Conservation (phyloP, 2,329 filamentous ascomycete species). For the Septoria petroselini region DNA sequence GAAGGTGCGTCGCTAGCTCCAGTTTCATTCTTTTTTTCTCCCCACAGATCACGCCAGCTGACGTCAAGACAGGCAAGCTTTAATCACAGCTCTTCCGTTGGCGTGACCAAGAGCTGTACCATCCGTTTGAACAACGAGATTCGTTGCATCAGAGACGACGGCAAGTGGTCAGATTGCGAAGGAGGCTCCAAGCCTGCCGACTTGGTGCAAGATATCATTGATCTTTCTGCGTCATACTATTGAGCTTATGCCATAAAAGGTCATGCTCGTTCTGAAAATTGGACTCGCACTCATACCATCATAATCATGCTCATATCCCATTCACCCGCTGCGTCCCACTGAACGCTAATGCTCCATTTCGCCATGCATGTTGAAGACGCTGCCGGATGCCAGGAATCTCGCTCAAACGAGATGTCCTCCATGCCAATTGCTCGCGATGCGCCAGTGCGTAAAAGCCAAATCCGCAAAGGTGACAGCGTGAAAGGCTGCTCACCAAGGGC, state of each 20-base stretch:
- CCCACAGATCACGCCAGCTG: background rate
- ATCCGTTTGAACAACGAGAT: slow-evolving; percentile 68
- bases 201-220: slow-evolving; percentile 66
- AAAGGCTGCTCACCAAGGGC: slow-evolving; percentile 29
- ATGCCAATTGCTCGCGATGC: background rate
- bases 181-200: slow-evolving; percentile 65
- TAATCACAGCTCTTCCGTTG: slow-evolving; percentile 53
- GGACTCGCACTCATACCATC: slow-evolving; percentile 4
- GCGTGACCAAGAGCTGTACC: slow-evolving; percentile 50
- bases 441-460: slow-evolving; percentile 4
- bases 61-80: slow-evolving; percentile 56
- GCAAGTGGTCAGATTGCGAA: slow-evolving; percentile 76
- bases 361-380: slow-evolving; percentile 18
- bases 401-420: background rate
- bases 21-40: background rate
- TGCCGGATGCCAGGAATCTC: slow-evolving; percentile 1
- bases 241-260: slow-evolving; percentile 5
- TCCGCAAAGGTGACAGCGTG: background rate
- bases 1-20: background rate
- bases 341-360: slow-evolving; percentile 6
- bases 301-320: slow-evolving; percentile 15
- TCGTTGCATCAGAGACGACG: slow-evolving; percentile 79
- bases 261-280: background rate
- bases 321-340: background rate
- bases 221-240: slow-evolving; percentile 20